phyloP scores from a whole-genome alignment of 257 asterid genomes.

The Salvia rosmarinus region DNA sequence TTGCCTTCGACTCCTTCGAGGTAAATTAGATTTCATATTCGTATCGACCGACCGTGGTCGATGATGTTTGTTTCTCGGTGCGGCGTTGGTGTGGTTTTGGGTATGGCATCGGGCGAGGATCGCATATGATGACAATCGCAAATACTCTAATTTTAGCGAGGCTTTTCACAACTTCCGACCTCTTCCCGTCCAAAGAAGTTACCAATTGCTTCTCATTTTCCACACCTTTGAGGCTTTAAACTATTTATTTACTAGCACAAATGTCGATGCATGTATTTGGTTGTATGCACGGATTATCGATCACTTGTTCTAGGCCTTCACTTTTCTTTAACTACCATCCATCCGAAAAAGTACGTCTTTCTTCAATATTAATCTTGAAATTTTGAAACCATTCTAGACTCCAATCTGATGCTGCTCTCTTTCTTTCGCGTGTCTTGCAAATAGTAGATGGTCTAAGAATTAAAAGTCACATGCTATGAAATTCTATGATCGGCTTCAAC shows the following conservation, averaged over 20 bases:
- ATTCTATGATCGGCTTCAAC: not conserved
- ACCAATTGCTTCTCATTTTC: not conserved
- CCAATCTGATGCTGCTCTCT: not conserved
- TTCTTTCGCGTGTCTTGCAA: not conserved
- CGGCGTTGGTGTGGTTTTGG: slow-evolving; percentile 87
- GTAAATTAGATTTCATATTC: not conserved
- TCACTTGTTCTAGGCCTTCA: not conserved
- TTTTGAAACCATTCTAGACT: not conserved
- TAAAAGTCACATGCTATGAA: not conserved
- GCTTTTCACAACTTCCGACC: slow-evolving; percentile 28
- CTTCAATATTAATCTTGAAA: not conserved
- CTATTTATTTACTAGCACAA: not conserved
- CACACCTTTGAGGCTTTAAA: not conserved
- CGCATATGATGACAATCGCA: slow-evolving; percentile 65
- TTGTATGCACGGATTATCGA: not conserved
- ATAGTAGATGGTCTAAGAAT: not conserved
- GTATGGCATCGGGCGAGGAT: slow-evolving; percentile 75
- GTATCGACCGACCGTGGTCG: not conserved
- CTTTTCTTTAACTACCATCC: too few species aligned
- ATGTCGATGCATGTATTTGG: not conserved
- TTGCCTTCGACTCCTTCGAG: slow-evolving; percentile 74
- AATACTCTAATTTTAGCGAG: slow-evolving; percentile 60
- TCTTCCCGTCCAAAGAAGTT: slow-evolving; percentile 54
- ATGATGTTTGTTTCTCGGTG: slow-evolving; percentile 38
- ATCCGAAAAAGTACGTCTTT: too few species aligned